A percentile compares a stretch with the other conserved stretches of the same genome.
Evolutionary conservation across 176 grass and related monocot species (phyloP).

Genomic region (barley (Hordeum vulgare)): DNA sequence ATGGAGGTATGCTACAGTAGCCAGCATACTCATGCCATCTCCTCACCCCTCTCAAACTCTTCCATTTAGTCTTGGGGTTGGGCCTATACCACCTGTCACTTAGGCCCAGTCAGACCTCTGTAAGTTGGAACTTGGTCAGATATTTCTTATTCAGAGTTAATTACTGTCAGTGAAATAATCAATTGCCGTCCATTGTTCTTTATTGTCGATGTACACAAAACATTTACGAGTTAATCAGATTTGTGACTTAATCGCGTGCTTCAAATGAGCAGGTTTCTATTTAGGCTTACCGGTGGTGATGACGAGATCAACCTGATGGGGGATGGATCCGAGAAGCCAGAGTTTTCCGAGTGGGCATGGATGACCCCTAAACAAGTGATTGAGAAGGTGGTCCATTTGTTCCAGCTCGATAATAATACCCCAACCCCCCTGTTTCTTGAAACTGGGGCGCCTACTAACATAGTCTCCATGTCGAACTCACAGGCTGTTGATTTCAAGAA

Average conservation of each 20-base stretch:
- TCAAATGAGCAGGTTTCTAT: conserved; percentile 62
- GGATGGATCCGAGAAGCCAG: conserved; percentile 88
- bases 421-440: neutral
- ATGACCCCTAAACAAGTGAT: conserved; percentile 81
- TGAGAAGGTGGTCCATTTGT: conserved; percentile 52
- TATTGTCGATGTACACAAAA: neutral
- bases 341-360: conserved; percentile 83
- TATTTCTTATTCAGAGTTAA: neutral
- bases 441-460: conserved; percentile 4
- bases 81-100: neutral
- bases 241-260: neutral
- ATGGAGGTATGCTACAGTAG: neutral
- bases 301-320: conserved; percentile 80
- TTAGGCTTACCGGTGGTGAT: conserved; percentile 76
- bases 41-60: neutral
- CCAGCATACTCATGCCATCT: neutral
- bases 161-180: neutral
- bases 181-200: neutral
- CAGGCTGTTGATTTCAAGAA: conserved; percentile 94
- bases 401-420: neutral
- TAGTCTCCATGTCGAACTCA: neutral
- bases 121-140: neutral
- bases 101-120: neutral
- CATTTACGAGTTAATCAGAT: neutral
- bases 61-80: neutral